phyloP scores from a whole-genome alignment of 2,329 filamentous ascomycete genomes.

The Aspergillus japonicus region DNA sequence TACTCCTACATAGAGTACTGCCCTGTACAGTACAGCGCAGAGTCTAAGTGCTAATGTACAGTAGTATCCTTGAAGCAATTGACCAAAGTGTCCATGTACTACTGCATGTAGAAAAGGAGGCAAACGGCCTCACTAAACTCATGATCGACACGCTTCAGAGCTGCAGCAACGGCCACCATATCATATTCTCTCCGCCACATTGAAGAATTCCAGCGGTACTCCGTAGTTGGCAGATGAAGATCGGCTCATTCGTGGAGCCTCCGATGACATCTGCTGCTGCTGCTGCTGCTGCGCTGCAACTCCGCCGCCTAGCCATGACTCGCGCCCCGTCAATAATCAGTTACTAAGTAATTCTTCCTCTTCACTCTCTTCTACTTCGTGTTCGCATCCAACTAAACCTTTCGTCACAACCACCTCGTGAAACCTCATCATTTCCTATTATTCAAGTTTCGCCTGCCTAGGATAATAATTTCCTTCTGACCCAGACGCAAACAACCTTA shows the following conservation, averaged over 20 bases:
- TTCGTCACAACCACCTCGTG: slow-evolving; percentile 6
- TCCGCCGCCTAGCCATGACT: slow-evolving; percentile 25
- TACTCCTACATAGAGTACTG: no score
- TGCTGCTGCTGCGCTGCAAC: slow-evolving; percentile 21
- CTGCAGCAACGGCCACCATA: background rate
- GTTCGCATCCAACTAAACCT: slow-evolving; percentile 16
- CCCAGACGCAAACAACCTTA: background rate
- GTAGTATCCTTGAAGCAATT: no score
- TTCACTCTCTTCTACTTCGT: slow-evolving; percentile 12
- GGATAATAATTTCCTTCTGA: background rate
- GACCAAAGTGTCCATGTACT: no score
- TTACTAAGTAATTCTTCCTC: no score
- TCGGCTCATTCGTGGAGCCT: slow-evolving; percentile 52
- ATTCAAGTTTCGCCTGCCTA: background rate
- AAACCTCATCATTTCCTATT: background rate
- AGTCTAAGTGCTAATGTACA: no score
- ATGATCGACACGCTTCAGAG: background rate
- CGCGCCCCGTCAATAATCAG: slow-evolving; percentile 14
- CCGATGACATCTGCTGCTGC: slow-evolving; percentile 35
- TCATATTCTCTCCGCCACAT: background rate
- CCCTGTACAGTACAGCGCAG: no score
- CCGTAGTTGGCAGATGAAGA: slow-evolving; percentile 48
- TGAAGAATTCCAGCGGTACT: background rate
- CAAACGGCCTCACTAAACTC: background rate
- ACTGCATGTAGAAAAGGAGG: background rate